Conservation (phyloP, 83 land plant genomes). For the Picea engelmannii region DNA sequence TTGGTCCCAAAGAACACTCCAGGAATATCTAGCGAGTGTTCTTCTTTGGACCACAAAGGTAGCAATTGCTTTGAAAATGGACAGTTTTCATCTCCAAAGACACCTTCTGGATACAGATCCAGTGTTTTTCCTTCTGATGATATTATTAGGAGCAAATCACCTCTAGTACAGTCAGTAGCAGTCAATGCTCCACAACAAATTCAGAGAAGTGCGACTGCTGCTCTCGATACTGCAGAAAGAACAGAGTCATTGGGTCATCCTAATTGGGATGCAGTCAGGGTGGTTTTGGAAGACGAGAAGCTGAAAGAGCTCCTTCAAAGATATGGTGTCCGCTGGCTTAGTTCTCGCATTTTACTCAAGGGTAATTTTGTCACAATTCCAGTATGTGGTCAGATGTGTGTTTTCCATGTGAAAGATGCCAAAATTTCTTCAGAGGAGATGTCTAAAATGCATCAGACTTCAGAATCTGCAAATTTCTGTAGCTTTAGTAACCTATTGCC, state of each 20-base stretch:
- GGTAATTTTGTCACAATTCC: constrained; percentile 69
- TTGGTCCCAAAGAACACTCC: constrained; percentile 2
- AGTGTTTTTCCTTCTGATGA: constrained; percentile 19
- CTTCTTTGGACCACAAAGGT: not conserved
- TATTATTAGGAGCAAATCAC: constrained; percentile 3
- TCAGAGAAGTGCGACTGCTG: not conserved
- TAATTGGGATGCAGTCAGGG: constrained; percentile 13
- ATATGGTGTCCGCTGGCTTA: constrained; percentile 38
- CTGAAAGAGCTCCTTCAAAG: constrained; percentile 33
- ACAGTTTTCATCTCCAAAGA: constrained; percentile 40
- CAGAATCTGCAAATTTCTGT: not conserved
- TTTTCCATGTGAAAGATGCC: constrained; percentile 38
- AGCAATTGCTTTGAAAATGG: constrained; percentile 20
- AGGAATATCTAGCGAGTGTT: not conserved
- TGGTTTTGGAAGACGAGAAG: constrained; percentile 30
- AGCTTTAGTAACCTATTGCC: not conserved
- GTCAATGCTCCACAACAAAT: not conserved
- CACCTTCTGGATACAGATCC: constrained; percentile 32
- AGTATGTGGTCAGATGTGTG: constrained; percentile 30
- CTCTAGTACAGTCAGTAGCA: constrained; percentile 3
- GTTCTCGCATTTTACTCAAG: constrained; percentile 37
- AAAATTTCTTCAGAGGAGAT: not conserved
- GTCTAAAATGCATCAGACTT: not conserved
- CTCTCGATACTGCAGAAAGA: too few relatives aligned
- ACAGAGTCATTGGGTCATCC: too few relatives aligned